These are phyloP conservation scores for Alternaria incomplexa DNA, from an alignment of 2,329 filamentous ascomycete species.

Conservation along the genomic window DNA sequence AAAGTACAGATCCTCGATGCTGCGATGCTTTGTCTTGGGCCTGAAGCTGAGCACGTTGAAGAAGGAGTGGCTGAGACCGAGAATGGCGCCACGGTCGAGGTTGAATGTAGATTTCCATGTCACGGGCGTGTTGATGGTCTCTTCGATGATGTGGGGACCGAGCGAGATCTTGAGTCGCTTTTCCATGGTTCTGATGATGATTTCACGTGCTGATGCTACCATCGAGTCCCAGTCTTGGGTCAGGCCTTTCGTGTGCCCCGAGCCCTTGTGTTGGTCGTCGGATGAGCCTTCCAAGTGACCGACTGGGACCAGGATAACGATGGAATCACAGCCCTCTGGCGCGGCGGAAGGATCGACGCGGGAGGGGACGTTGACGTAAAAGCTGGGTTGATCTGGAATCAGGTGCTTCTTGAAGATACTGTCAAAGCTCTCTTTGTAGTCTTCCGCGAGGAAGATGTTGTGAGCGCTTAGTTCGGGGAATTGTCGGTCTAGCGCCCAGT, in stretches of 20 bases:
- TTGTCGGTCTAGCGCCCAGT: conserved; percentile 69
- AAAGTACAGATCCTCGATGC: conserved; percentile 66
- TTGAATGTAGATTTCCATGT: conserved; percentile 74
- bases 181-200: conserved; percentile 67
- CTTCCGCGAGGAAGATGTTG: conserved; percentile 78
- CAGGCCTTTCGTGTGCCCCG: conserved; percentile 50
- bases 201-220: conserved; percentile 63
- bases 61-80: conserved; percentile 74
- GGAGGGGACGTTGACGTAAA: conserved; percentile 79
- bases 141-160: conserved; percentile 61
- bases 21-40: conserved; percentile 62
- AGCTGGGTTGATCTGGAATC: conserved; percentile 72
- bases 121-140: conserved; percentile 69
- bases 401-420: conserved; percentile 73
- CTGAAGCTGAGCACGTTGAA: conserved; percentile 75
- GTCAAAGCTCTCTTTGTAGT: conserved; percentile 76
- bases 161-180: conserved; percentile 64
- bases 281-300: conserved; percentile 64
- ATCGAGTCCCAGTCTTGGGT: conserved; percentile 68
- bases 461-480: conserved; percentile 71
- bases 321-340: conserved; percentile 66
- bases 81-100: conserved; percentile 75
- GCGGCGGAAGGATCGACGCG: conserved; percentile 72
- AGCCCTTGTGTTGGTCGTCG: conserved; percentile 47
- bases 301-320: conserved; percentile 75